phyloP scores from a whole-genome alignment of 192 early-diverging fungal species.

The Umbelopsis vinacea region DNA sequence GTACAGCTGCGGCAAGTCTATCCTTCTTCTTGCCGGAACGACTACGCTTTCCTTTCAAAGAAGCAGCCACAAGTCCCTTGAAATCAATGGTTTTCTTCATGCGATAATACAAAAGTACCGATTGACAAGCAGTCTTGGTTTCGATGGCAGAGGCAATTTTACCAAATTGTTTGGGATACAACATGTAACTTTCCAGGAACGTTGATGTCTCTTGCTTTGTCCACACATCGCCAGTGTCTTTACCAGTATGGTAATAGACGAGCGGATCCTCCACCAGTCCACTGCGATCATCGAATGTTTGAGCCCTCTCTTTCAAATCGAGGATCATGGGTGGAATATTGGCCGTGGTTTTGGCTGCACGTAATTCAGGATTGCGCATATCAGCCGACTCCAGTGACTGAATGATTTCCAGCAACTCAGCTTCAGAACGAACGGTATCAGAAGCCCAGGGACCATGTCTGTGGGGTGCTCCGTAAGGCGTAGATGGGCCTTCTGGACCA shows the following conservation, averaged over 20 bases:
- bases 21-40: conserved; percentile 55
- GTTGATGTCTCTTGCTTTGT: conserved; percentile 64
- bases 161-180: conserved; percentile 77
- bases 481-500: conserved; percentile 23
- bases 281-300: conserved; percentile 64
- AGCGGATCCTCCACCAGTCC: conserved; percentile 61
- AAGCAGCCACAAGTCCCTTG: conserved; percentile 61
- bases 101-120: conserved; percentile 79
- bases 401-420: conserved; percentile 77
- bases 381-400: conserved; percentile 71
- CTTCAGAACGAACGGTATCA: conserved; percentile 78
- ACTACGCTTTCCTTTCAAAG: conserved; percentile 45
- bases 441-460: conserved; percentile 54
- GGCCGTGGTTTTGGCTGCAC: conserved; percentile 72
- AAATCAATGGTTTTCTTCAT: conserved; percentile 76
- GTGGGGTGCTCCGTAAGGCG: conserved; percentile 36
- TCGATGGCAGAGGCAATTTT: conserved; percentile 68
- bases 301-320: conserved; percentile 56
- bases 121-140: conserved; percentile 69
- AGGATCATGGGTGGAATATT: conserved; percentile 75
- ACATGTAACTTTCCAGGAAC: conserved; percentile 69
- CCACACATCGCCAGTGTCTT: conserved; percentile 65
- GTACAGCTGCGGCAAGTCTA: conserved; percentile 39
- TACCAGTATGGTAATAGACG: conserved; percentile 62
- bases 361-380: conserved; percentile 71